Evolutionary conservation across 108 stramenopile species (phyloP).

Genomic region (Conticribra weissflogii): DNA sequence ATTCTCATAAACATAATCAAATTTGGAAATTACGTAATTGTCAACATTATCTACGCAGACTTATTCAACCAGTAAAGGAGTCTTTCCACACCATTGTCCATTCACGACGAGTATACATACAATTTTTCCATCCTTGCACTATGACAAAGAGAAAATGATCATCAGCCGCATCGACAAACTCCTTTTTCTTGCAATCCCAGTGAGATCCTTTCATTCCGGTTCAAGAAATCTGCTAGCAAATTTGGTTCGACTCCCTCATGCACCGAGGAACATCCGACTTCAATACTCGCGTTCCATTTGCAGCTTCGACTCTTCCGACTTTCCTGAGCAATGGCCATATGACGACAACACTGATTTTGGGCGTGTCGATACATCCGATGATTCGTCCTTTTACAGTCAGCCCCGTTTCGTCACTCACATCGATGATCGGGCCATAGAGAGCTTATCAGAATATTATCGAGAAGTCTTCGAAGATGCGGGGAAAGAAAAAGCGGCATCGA

Average conservation of each 20-base stretch:
- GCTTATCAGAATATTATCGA: constrained; percentile 60
- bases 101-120: no score
- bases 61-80: no score
- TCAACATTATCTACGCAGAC: no score
- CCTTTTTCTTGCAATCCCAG: no score
- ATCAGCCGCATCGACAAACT: no score
- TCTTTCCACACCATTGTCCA: no score
- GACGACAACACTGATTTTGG: constrained; percentile 59
- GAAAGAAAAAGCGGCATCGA: constrained; percentile 10
- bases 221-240: not conserved
- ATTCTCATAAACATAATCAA: no score
- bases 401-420: constrained; percentile 83
- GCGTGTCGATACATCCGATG: constrained; percentile 66
- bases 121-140: no score
- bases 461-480: constrained; percentile 50
- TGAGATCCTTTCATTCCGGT: not conserved
- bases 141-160: no score
- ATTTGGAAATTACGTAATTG: no score
- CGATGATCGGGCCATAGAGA: constrained; percentile 68
- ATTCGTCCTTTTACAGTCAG: constrained; percentile 62
- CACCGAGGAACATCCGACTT: not conserved
- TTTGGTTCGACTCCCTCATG: no score
- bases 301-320: constrained; percentile 64
- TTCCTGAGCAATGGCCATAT: constrained; percentile 66
- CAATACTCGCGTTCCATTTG: constrained; percentile 44